phyloP scores from a whole-genome alignment of 2,329 filamentous ascomycete species.

The Ophiostoma piceae region DNA sequence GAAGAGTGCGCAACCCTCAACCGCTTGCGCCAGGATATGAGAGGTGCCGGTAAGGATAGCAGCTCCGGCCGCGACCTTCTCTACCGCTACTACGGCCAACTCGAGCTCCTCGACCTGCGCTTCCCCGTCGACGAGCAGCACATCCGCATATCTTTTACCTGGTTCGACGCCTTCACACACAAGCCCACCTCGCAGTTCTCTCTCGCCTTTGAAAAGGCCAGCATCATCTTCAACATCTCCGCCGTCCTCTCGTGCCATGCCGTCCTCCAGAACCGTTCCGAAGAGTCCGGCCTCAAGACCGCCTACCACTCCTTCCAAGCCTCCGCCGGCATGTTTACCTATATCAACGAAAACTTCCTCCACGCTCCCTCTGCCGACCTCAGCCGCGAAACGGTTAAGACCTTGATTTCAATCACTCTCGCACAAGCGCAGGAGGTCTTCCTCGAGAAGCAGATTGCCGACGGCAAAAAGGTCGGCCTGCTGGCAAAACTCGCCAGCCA shows the following conservation, averaged over 20 bases:
- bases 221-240: constrained; percentile 99
- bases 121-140: constrained; percentile 98
- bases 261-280: constrained; percentile 82
- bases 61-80: constrained; percentile 87
- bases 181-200: constrained; percentile 97
- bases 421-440: constrained; percentile 97
- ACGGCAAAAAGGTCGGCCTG: constrained; percentile 87
- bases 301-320: constrained; percentile 98
- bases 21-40: constrained; percentile 93
- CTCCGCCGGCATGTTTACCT: constrained; percentile 98
- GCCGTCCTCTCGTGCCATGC: constrained; percentile 95
- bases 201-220: constrained; percentile 94
- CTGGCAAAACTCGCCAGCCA: constrained; percentile 91
- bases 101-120: constrained; percentile 86
- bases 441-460: constrained; percentile 87
- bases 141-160: constrained; percentile 98
- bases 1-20: constrained; percentile 95
- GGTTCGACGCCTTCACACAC: constrained; percentile 99
- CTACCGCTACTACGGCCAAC: constrained; percentile 95
- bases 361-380: constrained; percentile 95
- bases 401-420: constrained; percentile 84
- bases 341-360: constrained; percentile 99
- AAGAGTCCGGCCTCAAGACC: constrained; percentile 89
- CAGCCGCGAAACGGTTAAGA: constrained; percentile 92
- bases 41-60: constrained; percentile 93